These are phyloP conservation scores for Chamaenerion angustifolium DNA, from an alignment of 345 rosid genomes.

Conservation along the genomic window DNA sequence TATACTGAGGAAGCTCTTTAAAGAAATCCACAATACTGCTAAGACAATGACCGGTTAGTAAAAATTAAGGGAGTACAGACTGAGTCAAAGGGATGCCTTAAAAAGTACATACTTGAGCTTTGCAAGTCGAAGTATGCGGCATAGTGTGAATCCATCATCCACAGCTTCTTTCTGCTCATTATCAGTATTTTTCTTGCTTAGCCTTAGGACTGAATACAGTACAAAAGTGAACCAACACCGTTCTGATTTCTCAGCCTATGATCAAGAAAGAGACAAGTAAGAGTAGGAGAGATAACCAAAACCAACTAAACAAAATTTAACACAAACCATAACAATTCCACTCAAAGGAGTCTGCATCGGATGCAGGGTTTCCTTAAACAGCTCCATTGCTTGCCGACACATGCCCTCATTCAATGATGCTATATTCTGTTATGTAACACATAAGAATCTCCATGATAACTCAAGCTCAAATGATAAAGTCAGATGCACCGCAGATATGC, in stretches of 20 bases:
- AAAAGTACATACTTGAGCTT: constrained; percentile 49
- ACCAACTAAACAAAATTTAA: constrained; percentile 1
- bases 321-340: constrained; percentile 33
- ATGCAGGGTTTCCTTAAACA: constrained; percentile 60
- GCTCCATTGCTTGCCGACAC: constrained; percentile 30
- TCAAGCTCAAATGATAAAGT: neutral
- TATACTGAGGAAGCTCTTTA: constrained; percentile 80
- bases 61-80: constrained; percentile 2
- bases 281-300: neutral
- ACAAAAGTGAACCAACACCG: constrained; percentile 79
- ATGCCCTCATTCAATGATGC: constrained; percentile 39
- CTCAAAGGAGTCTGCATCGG: constrained; percentile 27
- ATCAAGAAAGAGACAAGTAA: neutral
- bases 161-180: constrained; percentile 14
- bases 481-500: neutral
- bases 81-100: constrained; percentile 1
- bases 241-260: constrained; percentile 73
- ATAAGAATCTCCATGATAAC: neutral
- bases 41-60: constrained; percentile 7
- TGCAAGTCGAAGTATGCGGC: constrained; percentile 60
- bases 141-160: constrained; percentile 39
- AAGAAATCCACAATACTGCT: constrained; percentile 73
- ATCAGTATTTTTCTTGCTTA: constrained; percentile 32
- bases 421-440: constrained; percentile 35
- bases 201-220: constrained; percentile 44